Evolutionary conservation across 257 asterid genomes (phyloP).

Genomic region (Anisodus tanguticus): DNA sequence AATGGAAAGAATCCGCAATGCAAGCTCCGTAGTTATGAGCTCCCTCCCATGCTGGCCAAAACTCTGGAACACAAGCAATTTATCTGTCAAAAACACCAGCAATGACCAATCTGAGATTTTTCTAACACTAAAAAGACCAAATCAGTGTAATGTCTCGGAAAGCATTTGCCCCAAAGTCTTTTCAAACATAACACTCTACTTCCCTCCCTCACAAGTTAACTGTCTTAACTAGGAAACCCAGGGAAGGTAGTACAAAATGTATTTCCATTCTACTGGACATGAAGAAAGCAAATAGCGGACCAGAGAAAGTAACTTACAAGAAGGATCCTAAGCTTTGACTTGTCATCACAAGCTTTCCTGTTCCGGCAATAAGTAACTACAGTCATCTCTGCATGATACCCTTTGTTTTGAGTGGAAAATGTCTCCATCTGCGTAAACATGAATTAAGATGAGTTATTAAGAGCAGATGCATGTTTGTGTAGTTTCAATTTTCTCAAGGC

Average conservation of each 20-base stretch:
- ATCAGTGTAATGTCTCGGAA: slow-evolving; percentile 31
- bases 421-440: slow-evolving; percentile 65
- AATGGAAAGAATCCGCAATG: slow-evolving; percentile 82
- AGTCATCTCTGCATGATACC: slow-evolving; percentile 72
- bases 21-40: slow-evolving; percentile 96
- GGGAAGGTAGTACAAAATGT: background rate
- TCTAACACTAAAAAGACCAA: slow-evolving; percentile 53
- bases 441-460: slow-evolving; percentile 26
- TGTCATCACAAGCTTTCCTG: slow-evolving; percentile 67
- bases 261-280: background rate
- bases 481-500: slow-evolving; percentile 6
- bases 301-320: slow-evolving; percentile 63
- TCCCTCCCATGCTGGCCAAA: slow-evolving; percentile 99
- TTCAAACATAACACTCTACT: slow-evolving; percentile 17
- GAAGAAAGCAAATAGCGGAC: background rate
- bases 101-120: slow-evolving; percentile 84
- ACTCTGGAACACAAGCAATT: slow-evolving; percentile 99
- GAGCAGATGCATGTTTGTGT: background rate
- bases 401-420: slow-evolving; percentile 67
- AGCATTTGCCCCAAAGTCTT: slow-evolving; percentile 30
- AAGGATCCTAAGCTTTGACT: slow-evolving; percentile 74
- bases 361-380: slow-evolving; percentile 78
- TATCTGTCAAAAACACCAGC: slow-evolving; percentile 96
- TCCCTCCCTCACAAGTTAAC: slow-evolving; percentile 24
- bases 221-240: slow-evolving; percentile 14